Percentiles rank a stretch among this genome's conserved stretches.
Evolutionary conservation across 2,329 filamentous ascomycete species (phyloP).

Genomic region (Talaromyces atroroseus): DNA sequence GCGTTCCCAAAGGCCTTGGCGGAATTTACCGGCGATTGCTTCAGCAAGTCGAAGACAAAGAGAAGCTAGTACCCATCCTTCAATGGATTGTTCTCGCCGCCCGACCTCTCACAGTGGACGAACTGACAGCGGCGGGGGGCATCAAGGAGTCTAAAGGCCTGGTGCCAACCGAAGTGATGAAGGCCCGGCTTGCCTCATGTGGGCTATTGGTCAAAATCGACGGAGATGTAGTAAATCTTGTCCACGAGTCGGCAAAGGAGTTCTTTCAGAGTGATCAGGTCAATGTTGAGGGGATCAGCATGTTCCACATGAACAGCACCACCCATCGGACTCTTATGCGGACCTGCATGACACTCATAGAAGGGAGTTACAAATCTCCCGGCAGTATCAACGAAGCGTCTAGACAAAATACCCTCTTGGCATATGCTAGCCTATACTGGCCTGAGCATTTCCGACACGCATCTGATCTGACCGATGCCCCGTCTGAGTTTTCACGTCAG

Average conservation of each 20-base stretch:
- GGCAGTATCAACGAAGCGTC: neutral
- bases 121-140: conserved; percentile 16
- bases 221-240: neutral
- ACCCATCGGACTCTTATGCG: neutral
- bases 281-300: neutral
- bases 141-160: neutral
- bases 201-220: neutral
- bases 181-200: neutral
- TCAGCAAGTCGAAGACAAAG: conserved; percentile 17
- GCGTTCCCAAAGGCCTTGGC: conserved; percentile 12
- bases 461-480: neutral
- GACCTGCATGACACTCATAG: neutral
- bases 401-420: neutral
- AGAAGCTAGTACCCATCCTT: conserved; percentile 1
- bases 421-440: neutral
- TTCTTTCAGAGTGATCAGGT: neutral
- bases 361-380: neutral
- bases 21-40: conserved; percentile 23
- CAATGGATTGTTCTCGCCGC: conserved; percentile 16
- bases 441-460: neutral
- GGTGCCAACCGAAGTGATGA: neutral
- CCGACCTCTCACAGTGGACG: conserved; percentile 4
- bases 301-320: neutral
- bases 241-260: neutral
- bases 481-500: neutral